Evolutionary conservation across 2,329 filamentous ascomycete genomes (phyloP).

Genomic region (Botrytis squamosa): DNA sequence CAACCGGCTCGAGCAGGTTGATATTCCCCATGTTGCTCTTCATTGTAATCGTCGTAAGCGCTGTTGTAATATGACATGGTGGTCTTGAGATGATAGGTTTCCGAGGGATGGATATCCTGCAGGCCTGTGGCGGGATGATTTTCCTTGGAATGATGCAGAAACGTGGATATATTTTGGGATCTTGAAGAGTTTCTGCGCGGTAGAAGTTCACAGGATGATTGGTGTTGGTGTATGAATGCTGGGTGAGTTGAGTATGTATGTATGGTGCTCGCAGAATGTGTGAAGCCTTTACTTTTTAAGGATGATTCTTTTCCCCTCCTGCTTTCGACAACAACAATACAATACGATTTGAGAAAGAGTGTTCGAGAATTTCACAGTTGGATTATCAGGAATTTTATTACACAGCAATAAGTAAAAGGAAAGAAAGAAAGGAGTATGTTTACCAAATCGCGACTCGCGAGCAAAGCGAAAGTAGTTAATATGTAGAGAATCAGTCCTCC

Average conservation of each 20-base stretch:
- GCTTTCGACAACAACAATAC: background rate
- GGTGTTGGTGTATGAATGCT: background rate
- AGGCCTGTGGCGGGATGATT: background rate
- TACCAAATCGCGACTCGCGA: background rate
- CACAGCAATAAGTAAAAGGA: background rate
- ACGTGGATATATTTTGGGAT: background rate
- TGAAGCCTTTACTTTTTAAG: background rate
- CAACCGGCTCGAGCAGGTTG: conserved; percentile 18
- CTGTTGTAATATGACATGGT: conserved; percentile 11
- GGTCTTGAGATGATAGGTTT: background rate
- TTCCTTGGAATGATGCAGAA: background rate
- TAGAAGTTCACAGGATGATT: background rate
- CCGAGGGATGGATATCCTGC: background rate
- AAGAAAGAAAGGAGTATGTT: background rate
- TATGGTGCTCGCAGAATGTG: background rate
- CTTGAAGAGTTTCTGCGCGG: background rate
- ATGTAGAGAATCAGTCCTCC: background rate
- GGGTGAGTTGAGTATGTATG: background rate
- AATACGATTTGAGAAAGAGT: background rate
- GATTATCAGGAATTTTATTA: background rate
- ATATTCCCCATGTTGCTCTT: conserved; percentile 11
- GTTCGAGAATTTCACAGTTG: background rate
- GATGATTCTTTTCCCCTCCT: background rate
- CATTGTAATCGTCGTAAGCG: conserved; percentile 6
- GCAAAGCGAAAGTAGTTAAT: background rate